Conservation (phyloP, 2,329 filamentous ascomycete species). For the Talaromyces piceae region DNA sequence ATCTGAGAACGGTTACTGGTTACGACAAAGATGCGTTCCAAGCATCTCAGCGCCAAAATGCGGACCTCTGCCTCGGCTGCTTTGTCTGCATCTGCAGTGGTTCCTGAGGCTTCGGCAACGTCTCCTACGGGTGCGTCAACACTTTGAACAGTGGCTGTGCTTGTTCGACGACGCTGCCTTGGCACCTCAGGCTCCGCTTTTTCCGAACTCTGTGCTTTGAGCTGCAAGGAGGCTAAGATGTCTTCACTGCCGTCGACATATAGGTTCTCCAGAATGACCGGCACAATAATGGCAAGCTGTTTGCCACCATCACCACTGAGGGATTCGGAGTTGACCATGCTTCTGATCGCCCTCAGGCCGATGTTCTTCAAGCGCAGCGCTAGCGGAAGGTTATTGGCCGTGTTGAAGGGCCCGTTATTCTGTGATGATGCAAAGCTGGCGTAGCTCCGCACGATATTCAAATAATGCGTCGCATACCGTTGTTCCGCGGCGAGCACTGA, state of each 20-base stretch:
- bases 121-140: conserved; percentile 63
- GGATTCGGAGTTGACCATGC: conserved; percentile 70
- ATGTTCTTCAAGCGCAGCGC: conserved; percentile 70
- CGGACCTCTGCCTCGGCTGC: conserved; percentile 84
- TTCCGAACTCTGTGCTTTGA: conserved; percentile 61
- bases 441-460: conserved; percentile 72
- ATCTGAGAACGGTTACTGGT: conserved; percentile 73
- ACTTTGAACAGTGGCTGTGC: conserved; percentile 69
- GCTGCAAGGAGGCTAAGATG: conserved; percentile 60
- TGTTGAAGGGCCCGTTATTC: conserved; percentile 24
- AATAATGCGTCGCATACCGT: conserved; percentile 72
- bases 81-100: conserved; percentile 79
- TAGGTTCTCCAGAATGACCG: conserved; percentile 78
- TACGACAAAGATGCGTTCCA: conserved; percentile 76
- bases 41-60: conserved; percentile 72
- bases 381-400: conserved; percentile 58
- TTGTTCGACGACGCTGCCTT: conserved; percentile 64
- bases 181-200: conserved; percentile 48
- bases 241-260: conserved; percentile 57
- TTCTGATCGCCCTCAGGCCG: conserved; percentile 70
- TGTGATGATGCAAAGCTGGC: conserved; percentile 68
- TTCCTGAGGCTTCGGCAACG: conserved; percentile 59
- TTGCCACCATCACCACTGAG: conserved; percentile 66
- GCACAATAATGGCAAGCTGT: conserved; percentile 71
- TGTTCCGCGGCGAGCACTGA: conserved; percentile 80